A percentile compares a stretch with the other conserved stretches of the same genome.
These are phyloP conservation scores for Saccharomycopsis guyanensis DNA, from an alignment of 805 yeast species.

Conservation along the genomic window DNA sequence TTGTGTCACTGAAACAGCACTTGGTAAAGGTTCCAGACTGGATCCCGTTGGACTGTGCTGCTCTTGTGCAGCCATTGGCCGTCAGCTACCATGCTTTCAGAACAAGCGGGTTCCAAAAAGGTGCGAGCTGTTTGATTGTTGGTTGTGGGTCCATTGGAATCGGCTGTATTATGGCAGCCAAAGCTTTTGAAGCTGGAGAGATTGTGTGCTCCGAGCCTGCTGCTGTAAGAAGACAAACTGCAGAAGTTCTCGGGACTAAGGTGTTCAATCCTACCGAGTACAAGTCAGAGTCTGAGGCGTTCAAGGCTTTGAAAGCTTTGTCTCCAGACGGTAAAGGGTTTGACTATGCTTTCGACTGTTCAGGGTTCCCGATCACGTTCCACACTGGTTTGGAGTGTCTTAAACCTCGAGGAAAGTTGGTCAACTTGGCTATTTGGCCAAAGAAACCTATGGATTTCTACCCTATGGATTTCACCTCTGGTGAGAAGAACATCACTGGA, in stretches of 20 bases:
- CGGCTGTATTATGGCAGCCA: slow-evolving; percentile 46
- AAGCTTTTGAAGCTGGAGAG: slow-evolving; percentile 40
- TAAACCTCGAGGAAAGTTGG: slow-evolving; percentile 36
- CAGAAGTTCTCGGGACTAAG: slow-evolving; percentile 38
- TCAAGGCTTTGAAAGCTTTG: slow-evolving; percentile 28
- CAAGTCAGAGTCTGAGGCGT: slow-evolving; percentile 26
- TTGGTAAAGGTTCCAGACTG: slow-evolving; percentile 33
- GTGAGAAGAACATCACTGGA: slow-evolving; percentile 38
- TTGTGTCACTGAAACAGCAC: slow-evolving; percentile 34
- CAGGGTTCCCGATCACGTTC: slow-evolving; percentile 43
- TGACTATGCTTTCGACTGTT: slow-evolving; percentile 46
- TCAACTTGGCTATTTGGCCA: slow-evolving; percentile 46
- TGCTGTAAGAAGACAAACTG: slow-evolving; percentile 50
- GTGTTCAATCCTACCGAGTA: slow-evolving; percentile 36
- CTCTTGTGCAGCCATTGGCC: slow-evolving; percentile 49
- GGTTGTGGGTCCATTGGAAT: slow-evolving; percentile 63
- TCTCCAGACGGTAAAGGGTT: slow-evolving; percentile 39
- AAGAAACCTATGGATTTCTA: slow-evolving; percentile 35
- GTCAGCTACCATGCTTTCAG: slow-evolving; percentile 55
- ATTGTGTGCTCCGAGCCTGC: slow-evolving; percentile 61
- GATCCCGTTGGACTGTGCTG: slow-evolving; percentile 46
- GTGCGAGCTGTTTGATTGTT: slow-evolving; percentile 41
- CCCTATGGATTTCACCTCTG: slow-evolving; percentile 38
- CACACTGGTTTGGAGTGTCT: slow-evolving; percentile 34
- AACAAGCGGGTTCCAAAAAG: slow-evolving; percentile 35